Conservation (phyloP, 2,329 filamentous ascomycete species). For the Pestalotiopsis sp. region DNA sequence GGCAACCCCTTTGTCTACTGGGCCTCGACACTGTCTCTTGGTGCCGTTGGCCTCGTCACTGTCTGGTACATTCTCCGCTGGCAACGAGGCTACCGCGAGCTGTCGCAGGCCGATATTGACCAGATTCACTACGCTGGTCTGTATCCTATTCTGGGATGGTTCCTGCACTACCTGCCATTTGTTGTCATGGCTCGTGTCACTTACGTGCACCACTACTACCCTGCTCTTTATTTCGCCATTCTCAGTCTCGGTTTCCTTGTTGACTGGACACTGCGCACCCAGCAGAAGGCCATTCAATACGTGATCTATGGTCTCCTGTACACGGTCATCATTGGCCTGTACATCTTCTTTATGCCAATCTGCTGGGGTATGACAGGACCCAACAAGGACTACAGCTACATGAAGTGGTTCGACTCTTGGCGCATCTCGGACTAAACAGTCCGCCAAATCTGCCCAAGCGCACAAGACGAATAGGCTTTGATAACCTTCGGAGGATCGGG, state of each 20-base stretch:
- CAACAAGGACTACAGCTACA: slow-evolving; percentile 82
- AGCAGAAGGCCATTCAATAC: slow-evolving; percentile 66
- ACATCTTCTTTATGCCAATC: slow-evolving; percentile 88
- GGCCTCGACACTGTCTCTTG: slow-evolving; percentile 83
- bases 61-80: slow-evolving; percentile 89
- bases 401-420: slow-evolving; percentile 94
- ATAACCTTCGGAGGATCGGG: neutral
- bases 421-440: slow-evolving; percentile 69
- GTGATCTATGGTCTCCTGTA: slow-evolving; percentile 77
- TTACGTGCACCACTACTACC: slow-evolving; percentile 99
- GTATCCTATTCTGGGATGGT: slow-evolving; percentile 92
- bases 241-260: slow-evolving; percentile 84
- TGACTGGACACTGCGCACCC: slow-evolving; percentile 77
- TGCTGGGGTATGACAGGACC: slow-evolving; percentile 94
- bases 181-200: slow-evolving; percentile 98
- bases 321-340: slow-evolving; percentile 74
- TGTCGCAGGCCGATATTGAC: slow-evolving; percentile 80
- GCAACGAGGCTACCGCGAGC: slow-evolving; percentile 91
- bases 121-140: slow-evolving; percentile 92
- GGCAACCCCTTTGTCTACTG: slow-evolving; percentile 97
- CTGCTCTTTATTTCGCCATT: slow-evolving; percentile 96
- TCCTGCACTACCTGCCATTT: slow-evolving; percentile 95
- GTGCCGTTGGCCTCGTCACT: slow-evolving; percentile 71
- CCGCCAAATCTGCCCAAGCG: slow-evolving; percentile 51
- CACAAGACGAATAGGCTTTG: neutral